Evolutionary conservation across 805 yeast species (phyloP), one percentile per base, ranked within the genome.

Genomic region (Ogataea ramenticola): DNA sequence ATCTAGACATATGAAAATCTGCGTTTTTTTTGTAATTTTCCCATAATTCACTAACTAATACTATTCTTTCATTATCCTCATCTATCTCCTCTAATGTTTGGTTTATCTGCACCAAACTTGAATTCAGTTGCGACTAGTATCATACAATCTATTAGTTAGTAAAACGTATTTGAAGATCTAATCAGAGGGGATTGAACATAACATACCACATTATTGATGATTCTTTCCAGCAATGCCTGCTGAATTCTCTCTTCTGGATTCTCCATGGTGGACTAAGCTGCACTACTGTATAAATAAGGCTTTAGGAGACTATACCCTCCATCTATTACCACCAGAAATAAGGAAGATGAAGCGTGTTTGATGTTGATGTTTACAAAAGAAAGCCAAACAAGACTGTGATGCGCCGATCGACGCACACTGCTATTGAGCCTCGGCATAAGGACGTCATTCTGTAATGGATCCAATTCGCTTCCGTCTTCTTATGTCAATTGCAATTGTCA

Each of bases 161-260:
- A 19, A 26, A 8, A 16, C n/a, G n/a, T n/a, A n/a, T n/a, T n/a
- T n/a, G n/a, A n/a, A n/a, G n/a, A n/a, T n/a, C n/a, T n/a, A n/a
- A 14, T 33, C 11, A 9, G 20, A 30, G 33, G 15, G 14, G 16
- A 32, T 8, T 26, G 10, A 26, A 26, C 7, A n/a, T 10, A 2
- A 74, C 88, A 40, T 70, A 81, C 88, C 60, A 86, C 77, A 51
- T 83, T 85, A 59, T 75, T 77, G 41, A 84, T 78, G n/a, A 86
- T 85, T 49, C 96, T 76, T 11, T 86, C 77, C 35, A 84, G 67
- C 20, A 88, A 67, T 15, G 87, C 87, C 50, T 76, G 80, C 57
- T 87, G 96, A 7, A 77, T 84, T 56, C 82, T 84, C 54, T 85
- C 90, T 56, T 86, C 90, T 4, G 96, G 96, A 54, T 86, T 86